These are phyloP conservation scores for Hibiscus trionum DNA, from an alignment of 345 rosid genomes.

Conservation along the genomic window DNA sequence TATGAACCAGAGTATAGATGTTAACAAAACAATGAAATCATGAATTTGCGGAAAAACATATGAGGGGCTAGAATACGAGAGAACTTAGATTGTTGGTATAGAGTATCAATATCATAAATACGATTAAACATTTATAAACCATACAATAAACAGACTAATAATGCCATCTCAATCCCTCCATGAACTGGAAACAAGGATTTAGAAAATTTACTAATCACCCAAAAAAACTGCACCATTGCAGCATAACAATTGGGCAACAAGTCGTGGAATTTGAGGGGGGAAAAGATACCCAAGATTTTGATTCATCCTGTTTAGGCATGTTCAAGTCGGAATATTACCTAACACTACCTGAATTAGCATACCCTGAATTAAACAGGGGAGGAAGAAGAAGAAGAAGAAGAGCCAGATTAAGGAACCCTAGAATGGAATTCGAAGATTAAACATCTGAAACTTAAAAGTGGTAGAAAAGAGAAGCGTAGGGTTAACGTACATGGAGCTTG, in stretches of 20 bases:
- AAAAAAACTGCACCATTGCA: neutral
- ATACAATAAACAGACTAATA: neutral
- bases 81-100: neutral
- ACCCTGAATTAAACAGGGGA: too few species aligned
- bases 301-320: neutral
- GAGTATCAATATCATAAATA: neutral
- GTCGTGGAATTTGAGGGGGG: neutral
- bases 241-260: neutral
- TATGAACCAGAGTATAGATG: neutral
- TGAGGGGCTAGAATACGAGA: neutral
- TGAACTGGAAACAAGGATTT: neutral
- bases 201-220: neutral
- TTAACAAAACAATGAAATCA: neutral
- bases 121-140: neutral
- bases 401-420: neutral
- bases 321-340: neutral
- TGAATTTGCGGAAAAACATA: neutral
- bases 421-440: neutral
- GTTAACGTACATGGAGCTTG: constrained; percentile 70
- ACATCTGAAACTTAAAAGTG: neutral
- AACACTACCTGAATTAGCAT: neutral
- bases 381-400: neutral
- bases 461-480: neutral
- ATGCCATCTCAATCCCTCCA: neutral
- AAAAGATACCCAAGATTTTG: neutral